Conservation (phyloP, 2,329 filamentous ascomycete genomes). For the Domatiomyces globalis region DNA sequence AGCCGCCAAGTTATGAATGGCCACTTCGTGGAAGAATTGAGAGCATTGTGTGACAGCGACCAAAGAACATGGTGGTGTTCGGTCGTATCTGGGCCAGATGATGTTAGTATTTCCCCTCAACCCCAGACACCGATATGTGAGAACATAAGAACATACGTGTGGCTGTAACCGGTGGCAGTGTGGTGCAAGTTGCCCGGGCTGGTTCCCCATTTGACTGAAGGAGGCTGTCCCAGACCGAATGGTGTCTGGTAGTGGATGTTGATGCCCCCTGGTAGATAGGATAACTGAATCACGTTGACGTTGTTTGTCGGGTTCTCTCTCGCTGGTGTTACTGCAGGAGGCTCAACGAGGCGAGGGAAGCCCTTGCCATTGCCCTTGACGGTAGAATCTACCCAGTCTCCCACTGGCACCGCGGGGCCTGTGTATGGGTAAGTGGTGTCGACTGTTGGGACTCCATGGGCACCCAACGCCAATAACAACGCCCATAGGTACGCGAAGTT, state of each 20-base stretch:
- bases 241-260: conserved; percentile 42
- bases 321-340: conserved; percentile 36
- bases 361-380: conserved; percentile 41
- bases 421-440: conserved; percentile 35
- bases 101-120: too few relatives aligned
- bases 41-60: conserved; percentile 36
- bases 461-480: not conserved
- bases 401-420: conserved; percentile 35
- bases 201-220: conserved; percentile 33
- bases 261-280: conserved; percentile 36
- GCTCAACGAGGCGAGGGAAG: conserved; percentile 36
- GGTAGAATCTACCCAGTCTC: conserved; percentile 38
- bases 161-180: conserved; percentile 26
- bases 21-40: conserved; percentile 40
- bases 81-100: conserved; percentile 29
- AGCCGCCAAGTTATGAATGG: conserved; percentile 28
- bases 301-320: conserved; percentile 35
- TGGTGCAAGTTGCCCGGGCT: conserved; percentile 22
- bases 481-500: too few relatives aligned
- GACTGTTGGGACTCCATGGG: conserved; percentile 21
- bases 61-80: conserved; percentile 37
- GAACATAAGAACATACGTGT: conserved; percentile 24
- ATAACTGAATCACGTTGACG: conserved; percentile 38
- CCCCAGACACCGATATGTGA: not conserved
- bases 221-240: conserved; percentile 35